Evolutionary conservation across 805 yeast genomes (phyloP).

Genomic region (Ogataea dorogensis): DNA sequence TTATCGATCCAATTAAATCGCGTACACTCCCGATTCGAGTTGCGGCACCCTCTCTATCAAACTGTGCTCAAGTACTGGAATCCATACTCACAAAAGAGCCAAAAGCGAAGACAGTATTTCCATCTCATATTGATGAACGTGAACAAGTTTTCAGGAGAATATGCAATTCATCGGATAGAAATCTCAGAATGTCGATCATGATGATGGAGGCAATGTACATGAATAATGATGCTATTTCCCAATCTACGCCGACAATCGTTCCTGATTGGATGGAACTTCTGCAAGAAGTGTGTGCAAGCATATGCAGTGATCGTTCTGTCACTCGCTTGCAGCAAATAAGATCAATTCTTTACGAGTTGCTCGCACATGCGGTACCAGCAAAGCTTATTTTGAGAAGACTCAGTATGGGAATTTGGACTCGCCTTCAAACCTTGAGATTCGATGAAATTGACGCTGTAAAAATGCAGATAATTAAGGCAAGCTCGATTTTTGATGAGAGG

Average conservation of each 20-base stretch:
- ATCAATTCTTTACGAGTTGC: constrained; percentile 71
- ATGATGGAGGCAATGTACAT: constrained; percentile 79
- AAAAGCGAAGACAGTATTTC: constrained; percentile 30
- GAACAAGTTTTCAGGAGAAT: constrained; percentile 45
- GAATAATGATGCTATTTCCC: constrained; percentile 55
- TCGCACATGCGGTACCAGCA: constrained; percentile 94
- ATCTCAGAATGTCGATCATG: constrained; percentile 73
- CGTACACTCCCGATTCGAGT: constrained; percentile 87
- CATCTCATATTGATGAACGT: constrained; percentile 36
- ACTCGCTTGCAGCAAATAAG: constrained; percentile 58
- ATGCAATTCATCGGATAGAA: constrained; percentile 58
- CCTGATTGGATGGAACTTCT: constrained; percentile 94
- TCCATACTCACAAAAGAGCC: constrained; percentile 59
- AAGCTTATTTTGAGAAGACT: constrained; percentile 69
- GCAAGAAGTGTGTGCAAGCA: constrained; percentile 56
- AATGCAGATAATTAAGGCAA: constrained; percentile 52
- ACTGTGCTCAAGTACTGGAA: constrained; percentile 54
- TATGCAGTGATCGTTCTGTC: constrained; percentile 63
- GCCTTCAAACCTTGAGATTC: constrained; percentile 21
- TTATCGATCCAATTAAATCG: constrained; percentile 91
- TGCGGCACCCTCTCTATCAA: constrained; percentile 70
- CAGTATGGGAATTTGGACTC: constrained; percentile 34
- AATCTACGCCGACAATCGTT: constrained; percentile 52
- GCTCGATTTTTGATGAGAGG: constrained; percentile 79
- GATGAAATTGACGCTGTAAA: constrained; percentile 32